Evolutionary conservation across 208 protist genomes (phyloP).

Genomic region (Porcisia hertigi): DNA sequence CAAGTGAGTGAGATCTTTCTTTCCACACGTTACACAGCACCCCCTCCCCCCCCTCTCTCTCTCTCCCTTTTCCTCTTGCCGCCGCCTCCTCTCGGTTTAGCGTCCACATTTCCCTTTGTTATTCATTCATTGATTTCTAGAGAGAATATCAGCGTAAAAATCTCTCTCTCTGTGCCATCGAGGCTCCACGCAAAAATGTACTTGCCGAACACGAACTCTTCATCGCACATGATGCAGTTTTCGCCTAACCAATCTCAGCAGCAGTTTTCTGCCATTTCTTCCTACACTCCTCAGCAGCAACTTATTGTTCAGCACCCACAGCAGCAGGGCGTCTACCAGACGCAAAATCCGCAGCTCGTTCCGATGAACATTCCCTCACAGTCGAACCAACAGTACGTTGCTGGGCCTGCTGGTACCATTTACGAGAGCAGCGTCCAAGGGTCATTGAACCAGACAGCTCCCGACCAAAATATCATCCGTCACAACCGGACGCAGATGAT

Average conservation of each 20-base stretch:
- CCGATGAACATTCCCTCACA: conserved; percentile 43
- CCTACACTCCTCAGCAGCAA: conserved; percentile 34
- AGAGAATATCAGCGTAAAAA: neutral
- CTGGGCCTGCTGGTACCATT: conserved; percentile 11
- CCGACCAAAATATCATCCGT: conserved; percentile 13
- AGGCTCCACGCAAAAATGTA: conserved; percentile 24
- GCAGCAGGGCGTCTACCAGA: conserved; percentile 37
- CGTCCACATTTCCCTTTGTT: neutral
- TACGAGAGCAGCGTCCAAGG: conserved; percentile 31
- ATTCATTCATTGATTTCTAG: conserved; percentile 1
- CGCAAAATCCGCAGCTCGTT: conserved; percentile 36
- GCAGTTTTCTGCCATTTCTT: conserved; percentile 40
- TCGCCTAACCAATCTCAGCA: conserved; percentile 33
- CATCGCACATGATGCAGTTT: conserved; percentile 38
- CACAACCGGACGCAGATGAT: conserved; percentile 42
- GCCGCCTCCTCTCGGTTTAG: neutral
- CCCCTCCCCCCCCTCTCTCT: neutral
- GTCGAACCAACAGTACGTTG: conserved; percentile 41
- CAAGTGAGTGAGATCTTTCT: neutral
- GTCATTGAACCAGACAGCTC: conserved; percentile 29
- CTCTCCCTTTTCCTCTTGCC: neutral
- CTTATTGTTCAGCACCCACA: conserved; percentile 41
- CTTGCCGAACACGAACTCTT: conserved; percentile 24
- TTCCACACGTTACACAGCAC: neutral
- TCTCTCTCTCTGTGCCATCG: neutral